Conservation (phyloP, 768 basidiomycete genomes). For the Strobilomyces confusus region DNA sequence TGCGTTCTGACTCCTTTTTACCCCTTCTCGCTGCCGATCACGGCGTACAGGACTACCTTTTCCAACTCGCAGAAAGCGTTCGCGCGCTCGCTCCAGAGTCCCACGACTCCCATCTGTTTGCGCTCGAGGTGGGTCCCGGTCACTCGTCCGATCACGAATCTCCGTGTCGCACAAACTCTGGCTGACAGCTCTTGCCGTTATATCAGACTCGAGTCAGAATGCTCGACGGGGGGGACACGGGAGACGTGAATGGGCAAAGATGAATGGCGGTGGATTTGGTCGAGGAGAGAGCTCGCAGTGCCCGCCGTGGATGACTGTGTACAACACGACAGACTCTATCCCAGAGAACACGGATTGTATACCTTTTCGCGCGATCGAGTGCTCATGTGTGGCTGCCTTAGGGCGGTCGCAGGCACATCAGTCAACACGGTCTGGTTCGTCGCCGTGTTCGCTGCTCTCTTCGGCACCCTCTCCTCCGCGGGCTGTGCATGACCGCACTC, state of each 20-base stretch:
- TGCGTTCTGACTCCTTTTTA: constrained; percentile 19
- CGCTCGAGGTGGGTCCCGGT: constrained; percentile 58
- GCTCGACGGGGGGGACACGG: neutral
- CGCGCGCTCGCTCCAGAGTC: constrained; percentile 71
- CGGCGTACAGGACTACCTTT: constrained; percentile 74
- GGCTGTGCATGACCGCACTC: constrained; percentile 44
- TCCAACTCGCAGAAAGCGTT: constrained; percentile 68
- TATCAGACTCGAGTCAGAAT: neutral
- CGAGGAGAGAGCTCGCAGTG: neutral
- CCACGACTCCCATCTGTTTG: constrained; percentile 69
- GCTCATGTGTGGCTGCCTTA: too few relatives aligned
- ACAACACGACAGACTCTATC: too few relatives aligned
- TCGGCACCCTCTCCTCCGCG: constrained; percentile 54
- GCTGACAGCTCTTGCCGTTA: neutral
- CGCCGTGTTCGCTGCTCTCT: constrained; percentile 34
- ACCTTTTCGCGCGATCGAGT: too few relatives aligned
- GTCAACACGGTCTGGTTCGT: constrained; percentile 36
- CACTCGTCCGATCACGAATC: neutral
- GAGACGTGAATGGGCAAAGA: neutral
- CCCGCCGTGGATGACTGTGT: too few relatives aligned
- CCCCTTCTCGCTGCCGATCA: neutral
- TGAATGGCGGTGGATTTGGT: neutral
- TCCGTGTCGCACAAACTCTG: neutral
- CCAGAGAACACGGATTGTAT: too few relatives aligned
- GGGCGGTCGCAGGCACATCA: constrained; percentile 52